Evolutionary conservation across 2,329 filamentous ascomycete species (phyloP), one percentile per base, ranked within the genome.

Genomic region (Apiospora phragmitis): DNA sequence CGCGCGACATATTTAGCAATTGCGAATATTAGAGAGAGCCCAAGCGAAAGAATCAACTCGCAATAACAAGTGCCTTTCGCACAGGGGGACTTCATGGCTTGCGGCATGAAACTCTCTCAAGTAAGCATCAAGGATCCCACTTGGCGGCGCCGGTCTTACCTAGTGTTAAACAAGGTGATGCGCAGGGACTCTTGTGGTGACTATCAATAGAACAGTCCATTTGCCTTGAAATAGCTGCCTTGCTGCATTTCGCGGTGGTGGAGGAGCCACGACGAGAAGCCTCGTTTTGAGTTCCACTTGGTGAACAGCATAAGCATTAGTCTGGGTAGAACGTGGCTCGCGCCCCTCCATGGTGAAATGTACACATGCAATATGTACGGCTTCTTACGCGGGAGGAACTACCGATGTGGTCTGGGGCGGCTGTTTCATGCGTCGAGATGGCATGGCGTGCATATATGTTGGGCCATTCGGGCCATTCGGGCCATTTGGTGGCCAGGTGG

Each of bases 231-330:
- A 62, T 62, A n/a, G 32, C 32, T 35, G 55, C 18, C 38, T 38
- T n/a, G n/a, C n/a, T n/a, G n/a, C n/a, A n/a, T n/a, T n/a, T 62
- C 55, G 21, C 18, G 21, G 32, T 62, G 55, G 55, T 62, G 55
- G 55, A 55, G 55, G 55, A 38, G 18, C 35, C 32, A 38, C 55
- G 29, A 38, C 55, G 32, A 59, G 51, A 55, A 38, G 55, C 55
- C 55, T 62, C 55, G 18, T 62, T 62, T 62, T 62, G 55, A 62
- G 55, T 62, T 62, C 55, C 55, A 38, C 55, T 62, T 62, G 26
- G 16, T 62, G 21, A 32, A 38, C 35, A 62, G 55, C 55, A 38
- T 59, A 21, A 59, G 51, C 51, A 35, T 21, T 35, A 7, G 51
- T 35, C 29, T 5, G 29, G 16, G 18, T 21, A 32, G 55, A 62